Evolutionary conservation across 345 rosid genomes (phyloP), one percentile per base, ranked within the genome.

Genomic region (Sonneratia alba): DNA sequence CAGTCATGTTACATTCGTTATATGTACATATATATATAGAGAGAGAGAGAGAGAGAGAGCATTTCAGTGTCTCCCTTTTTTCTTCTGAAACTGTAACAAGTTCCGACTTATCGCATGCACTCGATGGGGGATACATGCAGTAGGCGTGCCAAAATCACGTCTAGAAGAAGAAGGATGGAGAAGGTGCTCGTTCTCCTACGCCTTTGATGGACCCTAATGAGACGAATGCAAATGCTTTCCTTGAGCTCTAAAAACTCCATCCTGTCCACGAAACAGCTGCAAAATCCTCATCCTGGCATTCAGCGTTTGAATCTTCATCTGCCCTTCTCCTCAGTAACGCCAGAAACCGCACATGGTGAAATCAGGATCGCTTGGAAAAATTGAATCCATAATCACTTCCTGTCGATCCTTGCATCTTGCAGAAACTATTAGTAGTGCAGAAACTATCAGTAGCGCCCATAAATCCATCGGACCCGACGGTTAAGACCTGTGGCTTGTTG

Each of bases 91-190:
- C 32, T 27, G 32, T 1, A 27, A 27, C 32, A 27, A 27, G 32
- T 27, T 27, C 32, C 32, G 32, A 27, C 32, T 27, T 27, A 27
- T 27, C 32, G 32, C 32, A 27, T 27, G 32, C 32, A 1, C 32
- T 59, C 14, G 64, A 90, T 91, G 99, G 99, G 99, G 99, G 97
- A 16, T 95, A 82, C 72, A 79, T 91, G 6, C 84, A 95, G 88
- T 79, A 95, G 84, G 97, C 97, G 27, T 93, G 96, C 61, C 92
- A 92, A 80, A 95, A 92, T 82, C 97, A 95, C 72, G 97, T 95
- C 53, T 0, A 27, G 32, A 95, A 95, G 86, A 95, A 95, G 93
- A 95, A 95, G 79, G 97, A 90, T 14, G 99, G 91, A 71, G 98
- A 93, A 91, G 98, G n/a, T n/a, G n/a, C n/a, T n/a, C n/a, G n/a